Evolutionary conservation across 2,329 filamentous ascomycete genomes (phyloP).

Genomic region (Talaromyces sp.): DNA sequence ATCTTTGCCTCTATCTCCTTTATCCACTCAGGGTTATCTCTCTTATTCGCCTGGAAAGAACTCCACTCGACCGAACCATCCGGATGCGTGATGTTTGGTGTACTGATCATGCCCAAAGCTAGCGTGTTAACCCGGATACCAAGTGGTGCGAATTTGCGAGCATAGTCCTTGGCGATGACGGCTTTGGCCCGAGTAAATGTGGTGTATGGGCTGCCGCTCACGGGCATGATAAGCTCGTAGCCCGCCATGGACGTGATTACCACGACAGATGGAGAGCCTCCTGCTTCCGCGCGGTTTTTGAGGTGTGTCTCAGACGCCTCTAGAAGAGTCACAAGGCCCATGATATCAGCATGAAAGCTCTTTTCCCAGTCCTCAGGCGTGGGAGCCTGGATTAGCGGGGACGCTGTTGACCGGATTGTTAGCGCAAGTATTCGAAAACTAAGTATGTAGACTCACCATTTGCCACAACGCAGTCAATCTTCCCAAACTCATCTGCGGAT

Average conservation of each 20-base stretch:
- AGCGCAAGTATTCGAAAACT: too few relatives aligned
- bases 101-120: not conserved
- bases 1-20: conserved; percentile 16
- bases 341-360: conserved; percentile 1
- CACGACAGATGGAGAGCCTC: conserved; percentile 1
- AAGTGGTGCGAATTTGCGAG: too few relatives aligned
- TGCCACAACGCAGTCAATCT: too few relatives aligned
- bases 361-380: conserved; percentile 2
- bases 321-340: not conserved
- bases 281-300: not conserved
- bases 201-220: not conserved
- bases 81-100: not conserved
- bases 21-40: conserved; percentile 12
- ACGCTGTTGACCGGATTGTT: not conserved
- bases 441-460: too few relatives aligned
- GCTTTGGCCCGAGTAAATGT: too few relatives aligned
- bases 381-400: not conserved
- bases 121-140: not conserved
- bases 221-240: not conserved
- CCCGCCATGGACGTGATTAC: conserved; percentile 1
- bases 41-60: not conserved
- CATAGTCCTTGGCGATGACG: too few relatives aligned
- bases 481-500: too few relatives aligned
- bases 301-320: too few relatives aligned
- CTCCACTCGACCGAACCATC: conserved; percentile 1